Conservation (phyloP, 805 yeast genomes). For the Wickerhamiella azymoides region DNA sequence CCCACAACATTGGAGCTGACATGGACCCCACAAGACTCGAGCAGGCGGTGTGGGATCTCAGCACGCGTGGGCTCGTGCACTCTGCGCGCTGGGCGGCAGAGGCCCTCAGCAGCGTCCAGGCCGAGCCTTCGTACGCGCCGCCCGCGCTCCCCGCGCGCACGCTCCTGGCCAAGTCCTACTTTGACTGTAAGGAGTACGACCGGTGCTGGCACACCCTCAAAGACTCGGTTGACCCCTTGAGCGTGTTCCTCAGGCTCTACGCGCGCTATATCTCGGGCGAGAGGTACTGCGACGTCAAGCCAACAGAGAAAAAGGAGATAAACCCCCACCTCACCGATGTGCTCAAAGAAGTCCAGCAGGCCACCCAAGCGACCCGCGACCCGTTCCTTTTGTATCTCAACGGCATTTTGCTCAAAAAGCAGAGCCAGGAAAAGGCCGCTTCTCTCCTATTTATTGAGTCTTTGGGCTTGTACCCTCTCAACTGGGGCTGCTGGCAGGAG, state of each 20-base stretch:
- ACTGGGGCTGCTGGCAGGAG: conserved; percentile 93
- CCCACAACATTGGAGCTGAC: background rate
- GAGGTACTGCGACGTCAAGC: conserved; percentile 51
- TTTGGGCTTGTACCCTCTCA: conserved; percentile 55
- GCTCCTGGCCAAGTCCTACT: conserved; percentile 54
- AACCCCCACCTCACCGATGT: conserved; percentile 26
- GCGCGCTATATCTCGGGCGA: conserved; percentile 65
- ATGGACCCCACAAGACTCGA: conserved; percentile 6
- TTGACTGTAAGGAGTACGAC: conserved; percentile 74
- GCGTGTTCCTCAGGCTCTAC: conserved; percentile 49
- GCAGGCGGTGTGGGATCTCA: conserved; percentile 31
- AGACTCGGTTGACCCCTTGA: conserved; percentile 26
- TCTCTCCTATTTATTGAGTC: conserved; percentile 48
- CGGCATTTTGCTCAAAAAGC: conserved; percentile 54
- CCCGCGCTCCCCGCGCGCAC: conserved; percentile 31
- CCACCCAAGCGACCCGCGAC: conserved; percentile 21
- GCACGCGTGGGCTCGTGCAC: conserved; percentile 46
- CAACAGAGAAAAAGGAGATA: conserved; percentile 25
- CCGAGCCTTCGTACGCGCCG: conserved; percentile 15
- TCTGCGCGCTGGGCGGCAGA: conserved; percentile 69
- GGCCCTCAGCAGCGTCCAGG: conserved; percentile 49
- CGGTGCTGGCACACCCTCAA: conserved; percentile 49
- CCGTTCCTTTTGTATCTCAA: conserved; percentile 59
- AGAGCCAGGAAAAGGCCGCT: conserved; percentile 48
- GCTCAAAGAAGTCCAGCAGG: conserved; percentile 30